These are phyloP conservation scores for Auricularia sp. DNA, from an alignment of 768 basidiomycete genomes.

Conservation along the genomic window DNA sequence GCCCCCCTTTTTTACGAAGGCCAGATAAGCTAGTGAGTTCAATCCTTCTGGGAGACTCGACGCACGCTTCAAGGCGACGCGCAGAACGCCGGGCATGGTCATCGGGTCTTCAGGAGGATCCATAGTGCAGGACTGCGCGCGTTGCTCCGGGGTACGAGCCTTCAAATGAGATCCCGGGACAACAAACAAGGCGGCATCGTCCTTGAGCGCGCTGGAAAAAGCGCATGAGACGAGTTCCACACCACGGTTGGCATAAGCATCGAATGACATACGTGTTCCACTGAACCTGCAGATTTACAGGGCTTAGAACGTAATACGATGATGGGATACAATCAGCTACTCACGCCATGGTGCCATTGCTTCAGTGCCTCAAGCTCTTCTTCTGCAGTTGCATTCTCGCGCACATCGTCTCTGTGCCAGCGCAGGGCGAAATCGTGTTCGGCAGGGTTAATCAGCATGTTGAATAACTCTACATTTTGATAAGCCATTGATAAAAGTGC, in stretches of 20 bases:
- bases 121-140: constrained; percentile 39
- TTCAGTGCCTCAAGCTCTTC: constrained; percentile 51
- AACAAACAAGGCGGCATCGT: constrained; percentile 58
- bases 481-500: neutral
- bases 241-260: neutral
- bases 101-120: constrained; percentile 47
- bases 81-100: constrained; percentile 60
- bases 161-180: constrained; percentile 58
- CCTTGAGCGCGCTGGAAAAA: constrained; percentile 45
- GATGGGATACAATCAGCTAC: constrained; percentile 13
- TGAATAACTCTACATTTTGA: constrained; percentile 50
- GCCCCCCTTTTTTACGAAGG: constrained; percentile 38
- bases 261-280: constrained; percentile 62
- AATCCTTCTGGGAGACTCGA: neutral
- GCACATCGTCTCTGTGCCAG: constrained; percentile 74
- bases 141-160: constrained; percentile 48
- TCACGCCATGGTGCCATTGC: constrained; percentile 56
- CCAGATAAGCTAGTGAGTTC: neutral
- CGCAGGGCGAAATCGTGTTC: constrained; percentile 57
- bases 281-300: constrained; percentile 41
- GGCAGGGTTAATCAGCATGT: constrained; percentile 60
- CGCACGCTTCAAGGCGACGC: constrained; percentile 44
- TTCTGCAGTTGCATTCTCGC: constrained; percentile 42
- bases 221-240: too few relatives aligned
- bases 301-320: neutral